Evolutionary conservation across 331 rosid genomes (phyloP), one percentile per base, ranked within the genome.

Genomic region (Arachis monticola): DNA sequence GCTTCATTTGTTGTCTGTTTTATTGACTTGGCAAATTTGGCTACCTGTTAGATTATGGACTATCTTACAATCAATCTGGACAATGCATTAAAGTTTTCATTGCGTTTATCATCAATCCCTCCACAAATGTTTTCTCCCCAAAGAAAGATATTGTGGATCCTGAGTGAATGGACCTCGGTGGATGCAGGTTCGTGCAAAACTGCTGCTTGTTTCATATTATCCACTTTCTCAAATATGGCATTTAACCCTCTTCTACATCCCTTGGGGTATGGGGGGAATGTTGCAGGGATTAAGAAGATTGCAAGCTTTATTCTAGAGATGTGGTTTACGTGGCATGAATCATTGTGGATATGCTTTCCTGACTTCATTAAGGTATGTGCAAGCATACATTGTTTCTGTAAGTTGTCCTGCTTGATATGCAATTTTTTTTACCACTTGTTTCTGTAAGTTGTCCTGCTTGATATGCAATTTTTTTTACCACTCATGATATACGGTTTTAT

Each of bases 321-420:
- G 91, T 94, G 99, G 99, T 90, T 92, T 80, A 83, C 85, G 68
- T 92, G 97, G 97, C 99, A 94, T 87, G 90, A 92, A 75, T 88
- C 93, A 12, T 68, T 94, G 77, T 94, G 99, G 99, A 74, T 38
- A 8, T 82, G 76, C 78, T 73, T 75, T 50, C 88, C 96, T 73
- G 74, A 71, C 14, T 80, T 79, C 80, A 64, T 79, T 22, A 79
- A 88, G 97, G 97, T 89, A 72, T 59, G 50, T 47, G 13, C 44
- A 2, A n/a, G 13, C 58, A 38, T 46, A 64, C 27, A 67, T 72
- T 74, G 9, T 7, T 72, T 32, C 35, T 6, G 35, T 42, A 42
- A 31, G 12, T 70, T 53, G 1, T 57, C 59, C 7, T 52, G 12
- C 42, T 63, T 22, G 9, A 32, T 14, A 9, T 68, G 35, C 61